phyloP scores from a whole-genome alignment of 345 rosid genomes.

The Gossypium australe region DNA sequence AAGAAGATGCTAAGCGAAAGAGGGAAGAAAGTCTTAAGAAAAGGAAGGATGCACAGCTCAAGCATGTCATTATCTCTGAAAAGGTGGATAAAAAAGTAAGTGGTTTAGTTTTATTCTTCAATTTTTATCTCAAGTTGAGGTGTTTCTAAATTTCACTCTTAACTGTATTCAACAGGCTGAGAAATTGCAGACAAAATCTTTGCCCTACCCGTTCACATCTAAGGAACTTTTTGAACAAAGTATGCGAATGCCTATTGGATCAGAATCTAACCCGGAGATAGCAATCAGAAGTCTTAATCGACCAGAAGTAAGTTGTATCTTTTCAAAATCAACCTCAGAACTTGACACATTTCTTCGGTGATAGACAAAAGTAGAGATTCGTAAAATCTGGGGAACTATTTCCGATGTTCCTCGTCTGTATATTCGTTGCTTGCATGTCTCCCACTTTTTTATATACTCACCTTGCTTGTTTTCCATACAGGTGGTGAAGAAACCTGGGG shows the following conservation, averaged over 20 bases:
- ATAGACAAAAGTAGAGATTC: background rate
- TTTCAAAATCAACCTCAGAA: background rate
- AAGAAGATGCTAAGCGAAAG: slow-evolving; percentile 60
- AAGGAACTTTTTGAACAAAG: slow-evolving; percentile 76
- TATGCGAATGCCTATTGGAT: slow-evolving; percentile 90
- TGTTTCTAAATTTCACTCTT: background rate
- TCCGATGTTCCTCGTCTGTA: background rate
- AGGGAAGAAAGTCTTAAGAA: slow-evolving; percentile 67
- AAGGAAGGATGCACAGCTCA: slow-evolving; percentile 79
- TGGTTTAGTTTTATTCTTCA: slow-evolving; percentile 8
- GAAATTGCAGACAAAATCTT: slow-evolving; percentile 58
- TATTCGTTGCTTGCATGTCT: background rate
- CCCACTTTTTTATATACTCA: background rate
- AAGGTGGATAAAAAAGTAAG: slow-evolving; percentile 80
- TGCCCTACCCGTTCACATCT: slow-evolving; percentile 82
- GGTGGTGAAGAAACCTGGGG: slow-evolving; percentile 81
- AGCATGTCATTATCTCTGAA: slow-evolving; percentile 77
- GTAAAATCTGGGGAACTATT: background rate
- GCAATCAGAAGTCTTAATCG: slow-evolving; percentile 60
- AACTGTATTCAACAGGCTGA: slow-evolving; percentile 53
- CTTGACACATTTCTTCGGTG: background rate
- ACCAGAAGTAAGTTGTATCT: slow-evolving; percentile 54
- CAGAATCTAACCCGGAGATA: slow-evolving; percentile 81
- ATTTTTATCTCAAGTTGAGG: background rate
- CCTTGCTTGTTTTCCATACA: slow-evolving; percentile 17